Evolutionary conservation across 371 early-diverging fungal species (phyloP).

Genomic region (Fennellomyces sp.): DNA sequence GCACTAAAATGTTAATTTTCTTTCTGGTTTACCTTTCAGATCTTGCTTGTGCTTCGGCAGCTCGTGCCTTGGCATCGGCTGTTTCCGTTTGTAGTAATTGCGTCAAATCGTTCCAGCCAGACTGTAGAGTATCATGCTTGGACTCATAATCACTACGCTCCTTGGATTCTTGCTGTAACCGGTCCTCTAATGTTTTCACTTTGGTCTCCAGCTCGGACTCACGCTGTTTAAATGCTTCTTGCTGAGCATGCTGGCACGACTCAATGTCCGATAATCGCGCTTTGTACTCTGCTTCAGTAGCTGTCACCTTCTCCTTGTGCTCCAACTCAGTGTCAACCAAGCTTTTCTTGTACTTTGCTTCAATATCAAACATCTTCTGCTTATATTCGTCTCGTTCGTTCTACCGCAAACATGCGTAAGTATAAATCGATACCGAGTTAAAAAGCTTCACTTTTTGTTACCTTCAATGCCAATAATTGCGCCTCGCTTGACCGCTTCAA

Average conservation of each 20-base stretch:
- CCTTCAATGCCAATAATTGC: neutral
- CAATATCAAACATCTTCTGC: no score
- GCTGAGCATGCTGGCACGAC: neutral
- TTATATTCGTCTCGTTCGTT: neutral
- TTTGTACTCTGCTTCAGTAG: no score
- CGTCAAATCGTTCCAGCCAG: constrained; percentile 5
- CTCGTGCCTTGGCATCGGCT: neutral
- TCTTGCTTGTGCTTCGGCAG: constrained; percentile 2
- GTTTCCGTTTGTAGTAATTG: neutral
- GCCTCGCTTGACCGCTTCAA: neutral
- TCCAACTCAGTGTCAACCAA: no score
- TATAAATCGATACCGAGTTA: no score
- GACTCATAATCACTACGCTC: neutral
- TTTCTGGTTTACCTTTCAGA: constrained; percentile 3
- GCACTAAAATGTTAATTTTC: neutral
- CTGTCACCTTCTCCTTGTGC: no score
- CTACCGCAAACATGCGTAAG: neutral
- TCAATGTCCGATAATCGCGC: neutral
- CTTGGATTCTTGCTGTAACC: neutral
- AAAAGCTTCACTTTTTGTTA: no score
- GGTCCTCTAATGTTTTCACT: neutral
- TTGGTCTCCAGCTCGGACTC: neutral
- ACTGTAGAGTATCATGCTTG: constrained; percentile 3
- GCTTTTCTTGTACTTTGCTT: no score
- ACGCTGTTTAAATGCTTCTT: neutral